Evolutionary conservation across 106 monocot species (phyloP), one percentile per base, ranked within the genome.

Genomic region (Iris macrosiphon): DNA sequence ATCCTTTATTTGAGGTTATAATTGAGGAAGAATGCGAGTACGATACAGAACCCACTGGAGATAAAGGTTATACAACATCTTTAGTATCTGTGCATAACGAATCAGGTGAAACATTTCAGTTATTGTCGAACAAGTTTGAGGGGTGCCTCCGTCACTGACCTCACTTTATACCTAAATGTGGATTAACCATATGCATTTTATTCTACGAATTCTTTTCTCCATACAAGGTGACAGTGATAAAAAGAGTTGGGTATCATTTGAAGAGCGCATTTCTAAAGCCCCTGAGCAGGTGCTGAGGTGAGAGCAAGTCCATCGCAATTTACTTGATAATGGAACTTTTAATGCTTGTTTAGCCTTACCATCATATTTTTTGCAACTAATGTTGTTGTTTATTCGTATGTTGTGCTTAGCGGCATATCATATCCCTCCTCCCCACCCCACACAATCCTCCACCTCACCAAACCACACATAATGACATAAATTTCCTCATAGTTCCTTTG

Each of bases 211-310:
- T 30, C 53, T 39, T 14, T 9, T 16, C 40, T 45, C 22, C 2
- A 23, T 70, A 42, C 48, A 92, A 86, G 79, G 67, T 64, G 69
- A 82, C 41, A 64, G 25, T 11, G 76, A 92, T 74, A 79, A 79
- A 48, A 92, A 71, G 42, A 74, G 59, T 39, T 91, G 85, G 90
- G 90, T 75, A 44, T 71, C 85, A 33, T 91, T 91, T 69, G 65
- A 91, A 81, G 81, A 81, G 32, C 68, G 81, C 4, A 56, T 91
- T 64, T 50, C 71, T 19, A 65, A 66, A 63, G 78, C 69, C 7
- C 86, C 92, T n/a, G 65, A 73, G 8, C 92, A 92, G 67, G 82
- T 92, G 6, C 28, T 92, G 50, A 80, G 89, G 89, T 89, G 14
- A 65, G 40, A n/a, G n/a, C n/a, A n/a, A n/a, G n/a, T n/a, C n/a